These are phyloP conservation scores for Thalia dealbata DNA, from an alignment of 176 grass and related monocot species.

Conservation along the genomic window DNA sequence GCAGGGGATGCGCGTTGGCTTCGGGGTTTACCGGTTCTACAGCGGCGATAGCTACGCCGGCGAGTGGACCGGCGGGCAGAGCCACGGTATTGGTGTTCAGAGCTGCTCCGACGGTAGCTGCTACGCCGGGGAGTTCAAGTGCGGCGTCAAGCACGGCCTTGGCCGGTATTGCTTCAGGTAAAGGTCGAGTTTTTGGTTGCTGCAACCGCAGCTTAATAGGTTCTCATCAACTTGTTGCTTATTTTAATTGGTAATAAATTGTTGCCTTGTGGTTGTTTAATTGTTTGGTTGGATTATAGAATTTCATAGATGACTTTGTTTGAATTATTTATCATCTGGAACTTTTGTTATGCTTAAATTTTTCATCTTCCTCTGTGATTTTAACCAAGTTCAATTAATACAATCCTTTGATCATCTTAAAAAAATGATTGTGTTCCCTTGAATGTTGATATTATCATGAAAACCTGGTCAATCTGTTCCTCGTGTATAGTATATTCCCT, in stretches of 20 bases:
- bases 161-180: constrained; percentile 19
- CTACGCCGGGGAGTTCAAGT: constrained; percentile 19
- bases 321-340: neutral
- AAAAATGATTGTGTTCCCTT: neutral
- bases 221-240: neutral
- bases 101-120: constrained; percentile 12
- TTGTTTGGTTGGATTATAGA: neutral
- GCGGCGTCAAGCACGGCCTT: constrained; percentile 18
- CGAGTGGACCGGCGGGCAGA: constrained; percentile 18
- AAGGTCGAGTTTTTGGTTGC: neutral
- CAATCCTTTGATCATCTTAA: neutral
- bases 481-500: neutral
- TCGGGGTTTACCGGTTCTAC: constrained; percentile 16
- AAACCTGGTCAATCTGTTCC: neutral
- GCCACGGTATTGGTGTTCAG: constrained; percentile 9
- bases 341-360: neutral
- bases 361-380: neutral
- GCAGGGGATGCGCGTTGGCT: constrained; percentile 10
- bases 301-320: neutral
- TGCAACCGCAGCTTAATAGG: neutral
- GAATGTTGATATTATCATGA: neutral
- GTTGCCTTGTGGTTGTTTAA: neutral
- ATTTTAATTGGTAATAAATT: neutral
- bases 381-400: neutral
- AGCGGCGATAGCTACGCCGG: constrained; percentile 10